Evolutionary conservation across 2,329 filamentous ascomycete genomes (phyloP).

Genomic region (Aspergillus tamarii): DNA sequence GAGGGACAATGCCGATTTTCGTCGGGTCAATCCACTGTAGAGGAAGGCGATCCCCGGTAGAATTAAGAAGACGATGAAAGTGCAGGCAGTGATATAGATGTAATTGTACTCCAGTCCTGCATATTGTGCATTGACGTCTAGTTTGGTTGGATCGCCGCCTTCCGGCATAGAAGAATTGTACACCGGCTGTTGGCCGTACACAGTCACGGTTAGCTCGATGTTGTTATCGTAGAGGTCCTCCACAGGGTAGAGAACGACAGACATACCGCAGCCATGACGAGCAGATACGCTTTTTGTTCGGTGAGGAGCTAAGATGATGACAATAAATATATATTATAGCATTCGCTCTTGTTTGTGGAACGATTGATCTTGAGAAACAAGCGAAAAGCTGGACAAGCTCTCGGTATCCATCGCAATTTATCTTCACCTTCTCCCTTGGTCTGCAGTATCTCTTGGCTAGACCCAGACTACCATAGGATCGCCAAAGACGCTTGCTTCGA

Average conservation of each 20-base stretch:
- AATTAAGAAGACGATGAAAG: constrained; percentile 67
- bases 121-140: constrained; percentile 63
- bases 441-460: not conserved
- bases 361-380: not conserved
- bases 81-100: constrained; percentile 60
- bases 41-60: constrained; percentile 68
- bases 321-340: not conserved
- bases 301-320: too few relatives aligned
- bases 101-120: constrained; percentile 64
- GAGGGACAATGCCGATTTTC: constrained; percentile 64
- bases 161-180: constrained; percentile 49
- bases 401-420: not conserved
- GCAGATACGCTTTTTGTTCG: not conserved
- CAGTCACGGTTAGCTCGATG: not conserved
- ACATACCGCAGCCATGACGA: not conserved
- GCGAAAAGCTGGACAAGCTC: not conserved
- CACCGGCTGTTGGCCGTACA: constrained; percentile 28
- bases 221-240: not conserved
- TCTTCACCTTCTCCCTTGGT: not conserved
- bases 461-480: not conserved
- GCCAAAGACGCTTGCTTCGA: not conserved
- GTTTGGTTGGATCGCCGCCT: constrained; percentile 57
- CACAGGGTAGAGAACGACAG: not conserved
- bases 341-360: not conserved
- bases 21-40: constrained; percentile 65